These are phyloP conservation scores for Coniochaeta hoffmannii DNA, from an alignment of 2,329 filamentous ascomycete species.

Conservation along the genomic window DNA sequence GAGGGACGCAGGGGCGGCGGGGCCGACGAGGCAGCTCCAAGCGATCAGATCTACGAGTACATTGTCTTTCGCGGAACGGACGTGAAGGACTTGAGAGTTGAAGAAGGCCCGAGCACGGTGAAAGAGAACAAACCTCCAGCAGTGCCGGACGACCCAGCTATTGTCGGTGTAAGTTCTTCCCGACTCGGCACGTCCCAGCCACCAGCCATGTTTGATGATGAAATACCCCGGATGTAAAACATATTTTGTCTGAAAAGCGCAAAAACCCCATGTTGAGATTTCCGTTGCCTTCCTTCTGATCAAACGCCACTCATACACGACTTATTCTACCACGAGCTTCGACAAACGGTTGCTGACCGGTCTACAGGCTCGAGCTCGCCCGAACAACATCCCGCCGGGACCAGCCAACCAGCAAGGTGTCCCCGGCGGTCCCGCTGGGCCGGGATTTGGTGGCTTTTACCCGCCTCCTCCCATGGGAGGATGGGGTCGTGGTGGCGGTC, in stretches of 20 bases:
- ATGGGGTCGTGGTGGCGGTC: conserved; percentile 22
- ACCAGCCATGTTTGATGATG: conserved; percentile 74
- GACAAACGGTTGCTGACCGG: conserved; percentile 10
- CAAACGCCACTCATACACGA: conserved; percentile 15
- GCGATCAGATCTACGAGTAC: conserved; percentile 91
- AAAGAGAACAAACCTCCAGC: conserved; percentile 69
- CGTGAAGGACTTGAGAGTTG: conserved; percentile 95
- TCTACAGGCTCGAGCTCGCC: conserved; percentile 29
- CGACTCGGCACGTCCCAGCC: conserved; percentile 22
- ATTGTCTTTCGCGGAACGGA: conserved; percentile 98
- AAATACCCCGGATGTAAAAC: conserved; percentile 98
- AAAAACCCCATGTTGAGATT: conserved; percentile 90
- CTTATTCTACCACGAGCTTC: background rate
- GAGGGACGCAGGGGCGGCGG: conserved; percentile 78
- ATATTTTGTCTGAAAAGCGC: conserved; percentile 78
- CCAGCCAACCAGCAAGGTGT: conserved; percentile 16
- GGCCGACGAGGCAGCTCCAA: conserved; percentile 74
- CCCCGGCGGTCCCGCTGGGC: conserved; percentile 13
- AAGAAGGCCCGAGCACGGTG: conserved; percentile 66
- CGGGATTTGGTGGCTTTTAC: conserved; percentile 21
- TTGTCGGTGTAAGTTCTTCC: conserved; percentile 77
- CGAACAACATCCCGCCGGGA: conserved; percentile 24
- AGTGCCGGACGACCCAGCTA: conserved; percentile 90
- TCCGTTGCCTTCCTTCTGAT: conserved; percentile 99
- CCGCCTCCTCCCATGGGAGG: conserved; percentile 20